A percentile compares a stretch with the other conserved stretches of the same genome.
Conservation (phyloP, 768 basidiomycete species). For the Boletus reticulatus region DNA sequence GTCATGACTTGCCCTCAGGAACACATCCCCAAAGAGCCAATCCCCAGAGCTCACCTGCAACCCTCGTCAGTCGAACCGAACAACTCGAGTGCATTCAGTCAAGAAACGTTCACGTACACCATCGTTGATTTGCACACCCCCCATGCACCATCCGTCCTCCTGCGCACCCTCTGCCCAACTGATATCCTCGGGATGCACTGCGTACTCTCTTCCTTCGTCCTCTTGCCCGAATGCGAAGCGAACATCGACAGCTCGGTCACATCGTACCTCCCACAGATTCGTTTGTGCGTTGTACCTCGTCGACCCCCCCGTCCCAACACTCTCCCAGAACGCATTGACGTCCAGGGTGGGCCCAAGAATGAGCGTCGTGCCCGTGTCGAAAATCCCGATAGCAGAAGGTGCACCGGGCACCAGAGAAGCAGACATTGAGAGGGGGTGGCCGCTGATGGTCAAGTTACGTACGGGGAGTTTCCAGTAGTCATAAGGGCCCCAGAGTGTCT, state of each 20-base stretch:
- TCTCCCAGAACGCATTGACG: conserved; percentile 51
- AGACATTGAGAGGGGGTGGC: conserved; percentile 39
- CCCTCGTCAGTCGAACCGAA: not conserved
- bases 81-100: not conserved
- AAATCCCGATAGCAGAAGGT: conserved; percentile 47
- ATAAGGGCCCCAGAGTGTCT: conserved; percentile 33
- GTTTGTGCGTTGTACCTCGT: conserved; percentile 35
- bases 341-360: conserved; percentile 53
- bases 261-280: conserved; percentile 49
- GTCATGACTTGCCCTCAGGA: conserved; percentile 44
- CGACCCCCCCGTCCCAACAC: conserved; percentile 40
- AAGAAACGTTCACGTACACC: conserved; percentile 30
- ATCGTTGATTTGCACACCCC: conserved; percentile 55
- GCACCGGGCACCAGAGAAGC: conserved; percentile 44
- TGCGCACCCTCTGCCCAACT: conserved; percentile 45
- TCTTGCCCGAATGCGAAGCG: conserved; percentile 44
- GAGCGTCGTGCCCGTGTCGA: conserved; percentile 63
- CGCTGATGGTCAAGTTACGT: conserved; percentile 43
- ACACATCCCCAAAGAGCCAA: conserved; percentile 61
- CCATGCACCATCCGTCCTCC: conserved; percentile 50
- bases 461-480: conserved; percentile 63
- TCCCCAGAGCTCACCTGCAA: conserved; percentile 51
- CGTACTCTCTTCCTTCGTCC: conserved; percentile 35
- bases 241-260: conserved; percentile 46
- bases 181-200: conserved; percentile 51